Percentiles rank a stretch among this genome's conserved stretches.
These are phyloP conservation scores for Hypomyces perniciosus DNA, from an alignment of 2,329 filamentous ascomycete genomes.

Conservation along the genomic window DNA sequence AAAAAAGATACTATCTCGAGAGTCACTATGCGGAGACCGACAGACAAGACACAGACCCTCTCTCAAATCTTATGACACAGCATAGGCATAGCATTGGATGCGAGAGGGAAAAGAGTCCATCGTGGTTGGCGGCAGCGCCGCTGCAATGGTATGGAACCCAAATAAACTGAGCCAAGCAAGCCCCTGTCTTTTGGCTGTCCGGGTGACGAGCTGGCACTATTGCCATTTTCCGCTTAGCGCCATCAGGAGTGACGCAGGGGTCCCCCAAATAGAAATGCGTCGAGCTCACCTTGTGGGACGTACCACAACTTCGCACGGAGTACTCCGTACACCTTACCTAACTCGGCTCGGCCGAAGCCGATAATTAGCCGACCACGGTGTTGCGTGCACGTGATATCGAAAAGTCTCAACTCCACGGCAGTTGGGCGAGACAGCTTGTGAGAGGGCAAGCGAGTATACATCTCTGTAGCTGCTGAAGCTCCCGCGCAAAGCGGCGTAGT, in stretches of 20 bases:
- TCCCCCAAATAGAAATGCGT: background rate
- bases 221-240: conserved; percentile 2
- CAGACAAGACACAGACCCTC: no score
- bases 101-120: no score
- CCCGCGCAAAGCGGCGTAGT: conserved; percentile 14
- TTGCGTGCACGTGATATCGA: conserved; percentile 9
- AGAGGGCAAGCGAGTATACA: background rate
- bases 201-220: conserved; percentile 4
- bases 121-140: background rate
- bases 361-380: conserved; percentile 7
- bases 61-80: no score
- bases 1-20: background rate
- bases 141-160: background rate
- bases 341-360: background rate
- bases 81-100: no score
- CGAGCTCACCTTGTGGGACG: background rate
- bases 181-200: conserved; percentile 9
- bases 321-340: no score
- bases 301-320: no score
- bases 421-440: background rate
- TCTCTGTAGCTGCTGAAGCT: background rate
- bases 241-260: background rate
- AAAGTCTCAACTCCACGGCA: conserved; percentile 6
- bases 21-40: background rate
- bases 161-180: background rate